Base-by-base conservation (phyloP, 2,329 filamentous ascomycete genomes). In the Claviceps sp. region DNA sequence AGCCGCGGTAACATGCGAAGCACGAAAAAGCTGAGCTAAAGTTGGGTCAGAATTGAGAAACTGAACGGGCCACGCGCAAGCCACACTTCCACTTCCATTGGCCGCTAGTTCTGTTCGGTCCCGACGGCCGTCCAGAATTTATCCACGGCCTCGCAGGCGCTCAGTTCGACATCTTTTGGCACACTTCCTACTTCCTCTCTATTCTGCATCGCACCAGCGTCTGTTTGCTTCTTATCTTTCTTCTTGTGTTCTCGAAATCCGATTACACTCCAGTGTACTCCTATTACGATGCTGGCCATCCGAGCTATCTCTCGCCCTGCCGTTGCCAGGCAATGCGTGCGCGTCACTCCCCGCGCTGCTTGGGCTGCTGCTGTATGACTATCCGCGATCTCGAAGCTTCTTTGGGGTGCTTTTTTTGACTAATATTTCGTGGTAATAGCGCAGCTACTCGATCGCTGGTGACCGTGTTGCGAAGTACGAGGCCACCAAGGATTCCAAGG, bases 381-480 rank as follows among this genome's bases (percentile, higher is more conserved):
- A 52, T 64, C 52, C 60, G 47, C 49, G 20, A 49, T 22, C 54
- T 50, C 50, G 52, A 49, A 54, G 52, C 51, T 45, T 43, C 18
- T 22, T 34, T n/a, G 37, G 30, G n/a, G 34, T 20, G 22, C 13
- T 18, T 37, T 50, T 41, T 48, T 54, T 47, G 30, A 54, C 55
- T 48, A 26, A 52, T 14, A 2, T 49, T 34, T 34, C 42, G 42
- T 58, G 80, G 75, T 72, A 70, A 67, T 69, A 72, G 67, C 73
- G 81, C 67, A 79, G 70, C 71, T 90, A 84, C 74, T 81, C 79
- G 67, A 79, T 75, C 67, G 69, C 71, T 55, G 71, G 78, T 55
- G 81, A 86, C 43, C 80, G 80, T 63, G 89, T 97, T 63, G 93
- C 90, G 70, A 87, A 93, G 76, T 98, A 96, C 77, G 85, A 88